Evolutionary conservation across 2,329 filamentous ascomycete species (phyloP).

Genomic region (Fusarium xylarioides): DNA sequence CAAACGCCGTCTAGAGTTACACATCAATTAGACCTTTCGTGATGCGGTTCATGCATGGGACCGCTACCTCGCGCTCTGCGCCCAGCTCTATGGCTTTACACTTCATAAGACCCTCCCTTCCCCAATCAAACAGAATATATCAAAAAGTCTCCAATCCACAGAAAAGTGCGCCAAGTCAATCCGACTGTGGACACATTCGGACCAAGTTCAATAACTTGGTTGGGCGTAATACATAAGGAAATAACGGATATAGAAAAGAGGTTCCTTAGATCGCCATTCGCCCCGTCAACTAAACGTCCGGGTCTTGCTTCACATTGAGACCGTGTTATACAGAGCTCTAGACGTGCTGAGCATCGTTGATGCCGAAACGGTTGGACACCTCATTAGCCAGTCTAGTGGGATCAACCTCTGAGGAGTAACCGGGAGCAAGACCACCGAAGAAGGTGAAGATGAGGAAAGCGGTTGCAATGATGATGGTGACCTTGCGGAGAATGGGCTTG

Average conservation of each 20-base stretch:
- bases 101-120: conserved; percentile 40
- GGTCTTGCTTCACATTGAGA: conserved; percentile 26
- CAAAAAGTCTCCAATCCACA: conserved; percentile 47
- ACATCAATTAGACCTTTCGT: conserved; percentile 53
- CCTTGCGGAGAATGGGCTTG: conserved; percentile 80
- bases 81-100: conserved; percentile 52
- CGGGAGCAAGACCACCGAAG: conserved; percentile 72
- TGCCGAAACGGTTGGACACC: conserved; percentile 61
- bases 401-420: conserved; percentile 65
- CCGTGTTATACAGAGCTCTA: conserved; percentile 24
- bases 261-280: conserved; percentile 47
- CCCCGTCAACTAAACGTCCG: conserved; percentile 43
- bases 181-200: conserved; percentile 41
- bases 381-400: conserved; percentile 58
- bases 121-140: conserved; percentile 44
- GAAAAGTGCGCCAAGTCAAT: conserved; percentile 36
- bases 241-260: conserved; percentile 38
- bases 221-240: conserved; percentile 33
- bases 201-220: conserved; percentile 33
- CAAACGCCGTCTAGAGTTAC: conserved; percentile 54
- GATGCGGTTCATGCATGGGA: conserved; percentile 48
- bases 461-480: conserved; percentile 72
- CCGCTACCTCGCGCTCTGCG: conserved; percentile 49
- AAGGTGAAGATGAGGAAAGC: conserved; percentile 74
- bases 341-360: conserved; percentile 41